Conservation (phyloP, 345 rosid species). For the Garcia nutans region DNA sequence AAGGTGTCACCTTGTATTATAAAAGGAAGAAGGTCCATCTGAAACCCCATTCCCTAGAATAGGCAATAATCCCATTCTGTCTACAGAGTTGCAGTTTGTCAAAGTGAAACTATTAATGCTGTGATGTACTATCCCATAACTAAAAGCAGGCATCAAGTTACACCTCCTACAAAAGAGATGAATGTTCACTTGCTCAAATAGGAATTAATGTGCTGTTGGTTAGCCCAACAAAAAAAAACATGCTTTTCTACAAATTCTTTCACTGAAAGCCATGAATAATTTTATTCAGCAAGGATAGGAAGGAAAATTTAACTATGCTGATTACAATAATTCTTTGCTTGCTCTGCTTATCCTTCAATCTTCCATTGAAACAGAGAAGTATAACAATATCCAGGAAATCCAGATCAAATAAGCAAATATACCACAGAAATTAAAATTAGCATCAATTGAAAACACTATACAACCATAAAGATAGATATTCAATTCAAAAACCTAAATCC, state of each 20-base stretch:
- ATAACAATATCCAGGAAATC: neutral
- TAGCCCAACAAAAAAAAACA: too few species aligned
- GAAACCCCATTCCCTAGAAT: neutral
- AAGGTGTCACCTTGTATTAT: neutral
- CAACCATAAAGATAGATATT: neutral
- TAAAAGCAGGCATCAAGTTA: neutral
- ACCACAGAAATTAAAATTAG: neutral
- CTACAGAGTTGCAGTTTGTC: neutral
- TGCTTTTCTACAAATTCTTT: neutral
- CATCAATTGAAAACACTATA: constrained; percentile 1
- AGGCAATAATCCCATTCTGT: neutral
- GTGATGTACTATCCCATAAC: neutral
- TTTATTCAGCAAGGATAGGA: neutral
- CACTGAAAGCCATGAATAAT: constrained; percentile 3
- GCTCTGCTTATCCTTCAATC: neutral
- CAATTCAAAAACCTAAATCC: neutral
- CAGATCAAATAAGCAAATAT: neutral
- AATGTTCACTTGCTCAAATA: too few species aligned
- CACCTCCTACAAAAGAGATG: neutral
- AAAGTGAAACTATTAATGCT: neutral
- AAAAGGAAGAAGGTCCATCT: neutral
- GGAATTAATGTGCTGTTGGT: too few species aligned
- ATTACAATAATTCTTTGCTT: neutral
- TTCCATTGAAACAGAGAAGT: neutral
- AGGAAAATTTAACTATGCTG: neutral